Percentiles rank a stretch among this genome's conserved stretches.
Conservation (phyloP, 176 grass and related monocot genomes). For the Lolium multiflorum region DNA sequence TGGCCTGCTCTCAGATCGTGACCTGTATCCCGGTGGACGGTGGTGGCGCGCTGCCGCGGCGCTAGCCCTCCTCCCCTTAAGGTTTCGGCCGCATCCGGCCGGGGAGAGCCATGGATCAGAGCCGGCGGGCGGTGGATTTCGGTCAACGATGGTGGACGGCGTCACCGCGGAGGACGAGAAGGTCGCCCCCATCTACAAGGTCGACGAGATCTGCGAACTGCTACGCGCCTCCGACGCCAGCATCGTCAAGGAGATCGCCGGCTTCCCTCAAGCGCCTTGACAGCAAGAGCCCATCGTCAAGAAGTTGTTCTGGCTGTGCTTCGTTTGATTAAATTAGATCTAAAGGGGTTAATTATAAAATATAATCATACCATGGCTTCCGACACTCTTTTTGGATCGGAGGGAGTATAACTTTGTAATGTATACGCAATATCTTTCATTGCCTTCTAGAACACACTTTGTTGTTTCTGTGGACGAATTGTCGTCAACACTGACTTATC, state of each 20-base stretch:
- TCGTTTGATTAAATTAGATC: too few species aligned
- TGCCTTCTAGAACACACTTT: background rate
- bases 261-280: conserved; percentile 97
- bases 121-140: conserved; percentile 96
- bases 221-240: conserved; percentile 72
- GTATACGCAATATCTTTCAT: background rate
- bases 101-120: conserved; percentile 50
- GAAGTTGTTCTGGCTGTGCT: too few species aligned
- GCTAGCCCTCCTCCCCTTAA: background rate
- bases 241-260: conserved; percentile 89
- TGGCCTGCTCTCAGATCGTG: conserved; percentile 48
- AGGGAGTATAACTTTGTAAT: background rate
- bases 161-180: conserved; percentile 94
- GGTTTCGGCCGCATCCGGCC: conserved; percentile 24
- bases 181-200: conserved; percentile 96
- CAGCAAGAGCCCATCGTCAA: conserved; percentile 93
- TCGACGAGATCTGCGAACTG: conserved; percentile 99
- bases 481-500: background rate
- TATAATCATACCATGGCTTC: too few species aligned
- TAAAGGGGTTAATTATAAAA: too few species aligned
- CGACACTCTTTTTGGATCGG: too few species aligned
- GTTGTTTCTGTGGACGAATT: background rate
- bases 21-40: conserved; percentile 16
- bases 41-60: background rate
- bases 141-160: conserved; percentile 94